phyloP scores from a whole-genome alignment of 371 early-diverging fungal species.

The Mucor irregularis region DNA sequence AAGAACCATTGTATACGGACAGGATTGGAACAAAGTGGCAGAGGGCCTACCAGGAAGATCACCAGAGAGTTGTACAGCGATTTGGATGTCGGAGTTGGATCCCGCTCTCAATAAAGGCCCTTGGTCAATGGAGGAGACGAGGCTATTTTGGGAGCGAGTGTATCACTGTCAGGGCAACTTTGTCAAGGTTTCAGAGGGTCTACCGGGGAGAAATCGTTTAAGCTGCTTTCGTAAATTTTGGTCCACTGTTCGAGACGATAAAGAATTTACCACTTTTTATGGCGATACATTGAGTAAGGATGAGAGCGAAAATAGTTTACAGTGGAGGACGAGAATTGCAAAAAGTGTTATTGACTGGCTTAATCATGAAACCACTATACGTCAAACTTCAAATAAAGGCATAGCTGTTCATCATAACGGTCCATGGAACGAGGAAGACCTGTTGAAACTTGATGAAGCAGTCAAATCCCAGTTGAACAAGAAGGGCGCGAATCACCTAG shows the following conservation, averaged over 20 bases:
- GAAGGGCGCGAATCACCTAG: not conserved
- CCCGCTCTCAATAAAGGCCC: constrained; percentile 16
- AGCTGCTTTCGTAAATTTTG: constrained; percentile 25
- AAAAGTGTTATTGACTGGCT: constrained; percentile 18
- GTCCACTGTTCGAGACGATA: constrained; percentile 9
- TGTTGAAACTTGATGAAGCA: not conserved
- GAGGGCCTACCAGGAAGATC: constrained; percentile 38
- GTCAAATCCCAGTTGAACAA: not conserved
- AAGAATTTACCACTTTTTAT: constrained; percentile 8
- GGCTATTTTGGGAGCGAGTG: constrained; percentile 34
- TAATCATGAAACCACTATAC: not conserved
- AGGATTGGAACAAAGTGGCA: constrained; percentile 44
- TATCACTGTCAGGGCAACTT: constrained; percentile 17
- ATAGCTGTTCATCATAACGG: constrained; percentile 4
- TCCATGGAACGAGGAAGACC: constrained; percentile 23
- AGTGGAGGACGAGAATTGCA: constrained; percentile 29
- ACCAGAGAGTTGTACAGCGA: constrained; percentile 18
- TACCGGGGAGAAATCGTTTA: constrained; percentile 26
- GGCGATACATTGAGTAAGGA: constrained; percentile 14
- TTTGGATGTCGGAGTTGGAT: constrained; percentile 33
- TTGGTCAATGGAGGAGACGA: constrained; percentile 30
- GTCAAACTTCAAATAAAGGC: not conserved
- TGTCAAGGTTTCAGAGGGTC: constrained; percentile 12
- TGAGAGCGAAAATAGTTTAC: constrained; percentile 14
- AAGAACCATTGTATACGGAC: constrained; percentile 38